Conservation (phyloP, 331 rosid genomes). For the Malus hybrid region DNA sequence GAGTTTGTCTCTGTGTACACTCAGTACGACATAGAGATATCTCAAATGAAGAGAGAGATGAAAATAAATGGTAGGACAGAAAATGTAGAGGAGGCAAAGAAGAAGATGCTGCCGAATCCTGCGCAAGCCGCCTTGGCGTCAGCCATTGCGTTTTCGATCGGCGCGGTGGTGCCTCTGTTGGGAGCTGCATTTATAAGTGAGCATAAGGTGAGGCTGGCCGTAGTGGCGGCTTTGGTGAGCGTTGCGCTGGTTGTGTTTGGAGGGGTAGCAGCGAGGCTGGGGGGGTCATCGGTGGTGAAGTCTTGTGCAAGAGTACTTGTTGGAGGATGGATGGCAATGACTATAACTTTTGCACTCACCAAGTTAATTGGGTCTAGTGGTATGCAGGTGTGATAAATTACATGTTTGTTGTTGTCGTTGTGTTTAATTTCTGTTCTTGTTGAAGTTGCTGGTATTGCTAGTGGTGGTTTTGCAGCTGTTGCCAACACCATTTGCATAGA, state of each 20-base stretch:
- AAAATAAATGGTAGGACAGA: background rate
- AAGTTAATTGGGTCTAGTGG: constrained; percentile 34
- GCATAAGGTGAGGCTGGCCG: constrained; percentile 28
- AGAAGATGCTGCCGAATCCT: constrained; percentile 39
- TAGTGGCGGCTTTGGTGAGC: constrained; percentile 33
- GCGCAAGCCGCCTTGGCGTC: constrained; percentile 57
- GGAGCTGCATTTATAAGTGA: constrained; percentile 33
- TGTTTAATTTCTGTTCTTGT: background rate
- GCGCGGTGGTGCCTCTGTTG: constrained; percentile 47
- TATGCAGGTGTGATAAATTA: constrained; percentile 9
- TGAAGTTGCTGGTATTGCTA: background rate
- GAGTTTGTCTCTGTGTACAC: constrained; percentile 62
- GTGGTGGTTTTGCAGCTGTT: background rate
- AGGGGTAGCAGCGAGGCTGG: constrained; percentile 48
- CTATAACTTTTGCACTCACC: constrained; percentile 62
- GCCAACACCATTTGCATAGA: background rate
- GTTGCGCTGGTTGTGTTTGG: constrained; percentile 49
- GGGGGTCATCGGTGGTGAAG: constrained; percentile 28
- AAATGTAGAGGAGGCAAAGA: constrained; percentile 6
- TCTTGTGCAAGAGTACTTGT: constrained; percentile 41
- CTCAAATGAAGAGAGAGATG: constrained; percentile 41
- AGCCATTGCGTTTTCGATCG: constrained; percentile 38
- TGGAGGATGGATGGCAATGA: constrained; percentile 85
- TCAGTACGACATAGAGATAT: constrained; percentile 49
- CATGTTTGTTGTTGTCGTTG: background rate